These are phyloP conservation scores for Termitomyces eurrhizus DNA, from an alignment of 768 basidiomycete species.

Conservation along the genomic window DNA sequence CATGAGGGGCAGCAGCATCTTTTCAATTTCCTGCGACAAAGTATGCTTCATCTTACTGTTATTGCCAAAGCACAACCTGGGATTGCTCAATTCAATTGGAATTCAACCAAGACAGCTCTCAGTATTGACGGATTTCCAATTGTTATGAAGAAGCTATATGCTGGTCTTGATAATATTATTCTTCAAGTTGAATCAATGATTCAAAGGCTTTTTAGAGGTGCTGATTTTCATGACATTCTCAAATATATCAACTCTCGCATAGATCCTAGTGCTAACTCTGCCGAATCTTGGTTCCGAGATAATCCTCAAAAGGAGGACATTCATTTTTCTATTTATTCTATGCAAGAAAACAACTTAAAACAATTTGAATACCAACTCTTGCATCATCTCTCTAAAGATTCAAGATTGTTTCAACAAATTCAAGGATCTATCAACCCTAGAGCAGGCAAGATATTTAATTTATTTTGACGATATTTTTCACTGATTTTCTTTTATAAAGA, in stretches of 20 bases:
- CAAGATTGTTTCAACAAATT: not conserved
- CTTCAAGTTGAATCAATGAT: not conserved
- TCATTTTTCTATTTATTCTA: not conserved
- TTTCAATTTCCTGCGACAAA: not conserved
- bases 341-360: not conserved
- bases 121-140: not conserved
- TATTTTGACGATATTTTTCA: not conserved
- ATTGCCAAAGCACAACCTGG: not conserved
- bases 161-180: not conserved
- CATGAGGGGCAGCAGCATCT: not conserved
- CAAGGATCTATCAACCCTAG: not conserved
- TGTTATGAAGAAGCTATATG: not conserved
- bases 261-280: not conserved
- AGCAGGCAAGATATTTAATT: not conserved
- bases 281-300: not conserved
- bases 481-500: not conserved
- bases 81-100: not conserved
- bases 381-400: not conserved
- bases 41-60: not conserved
- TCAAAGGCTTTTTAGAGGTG: not conserved
- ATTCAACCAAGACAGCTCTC: not conserved
- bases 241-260: not conserved
- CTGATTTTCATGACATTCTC: not conserved
- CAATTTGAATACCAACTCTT: not conserved
- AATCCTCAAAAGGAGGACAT: not conserved